These are phyloP conservation scores for Aspergillus terreus DNA, from an alignment of 2,329 filamentous ascomycete genomes.

Conservation along the genomic window DNA sequence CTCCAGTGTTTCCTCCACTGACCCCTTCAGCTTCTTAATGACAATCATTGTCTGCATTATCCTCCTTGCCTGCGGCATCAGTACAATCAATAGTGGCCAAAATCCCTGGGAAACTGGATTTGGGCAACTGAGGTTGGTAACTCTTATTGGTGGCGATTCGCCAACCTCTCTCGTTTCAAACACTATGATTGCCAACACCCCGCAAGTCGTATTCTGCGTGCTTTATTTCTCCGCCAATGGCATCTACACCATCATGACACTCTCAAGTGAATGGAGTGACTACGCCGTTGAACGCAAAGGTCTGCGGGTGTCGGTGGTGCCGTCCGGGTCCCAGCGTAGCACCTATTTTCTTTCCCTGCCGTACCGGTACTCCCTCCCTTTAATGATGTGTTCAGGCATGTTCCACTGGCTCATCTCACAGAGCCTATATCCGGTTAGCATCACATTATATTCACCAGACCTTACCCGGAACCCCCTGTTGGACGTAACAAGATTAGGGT, in stretches of 20 bases:
- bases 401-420: constrained; percentile 52
- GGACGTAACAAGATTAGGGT: neutral
- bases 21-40: no score
- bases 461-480: neutral
- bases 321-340: constrained; percentile 37
- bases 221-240: constrained; percentile 36
- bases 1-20: no score
- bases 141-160: neutral
- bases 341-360: constrained; percentile 48
- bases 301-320: constrained; percentile 40
- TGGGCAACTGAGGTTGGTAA: no score
- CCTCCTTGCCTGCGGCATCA: neutral
- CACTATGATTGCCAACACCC: constrained; percentile 31
- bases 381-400: constrained; percentile 32
- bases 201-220: constrained; percentile 33
- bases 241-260: constrained; percentile 44
- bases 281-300: constrained; percentile 38
- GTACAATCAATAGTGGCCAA: constrained; percentile 1
- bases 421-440: constrained; percentile 43
- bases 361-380: constrained; percentile 41
- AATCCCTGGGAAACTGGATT: no score
- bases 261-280: constrained; percentile 47
- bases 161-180: constrained; percentile 8
- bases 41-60: no score
- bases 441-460: constrained; percentile 13